Conservation (phyloP, 805 yeast species). For the Danielozyma ontarioensis region DNA sequence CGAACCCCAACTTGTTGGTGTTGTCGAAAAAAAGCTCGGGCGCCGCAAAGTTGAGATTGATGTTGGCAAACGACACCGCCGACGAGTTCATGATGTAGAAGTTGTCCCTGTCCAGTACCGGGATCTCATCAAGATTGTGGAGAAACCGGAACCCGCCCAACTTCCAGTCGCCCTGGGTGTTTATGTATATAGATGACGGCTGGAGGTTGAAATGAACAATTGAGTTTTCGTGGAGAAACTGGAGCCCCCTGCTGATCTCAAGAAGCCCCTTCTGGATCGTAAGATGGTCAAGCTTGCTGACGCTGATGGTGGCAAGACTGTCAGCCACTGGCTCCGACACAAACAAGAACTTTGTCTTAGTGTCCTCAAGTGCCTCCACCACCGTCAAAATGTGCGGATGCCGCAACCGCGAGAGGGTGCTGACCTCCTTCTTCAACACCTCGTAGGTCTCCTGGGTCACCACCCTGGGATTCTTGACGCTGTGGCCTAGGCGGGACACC, state of each 20-base stretch:
- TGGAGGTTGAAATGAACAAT: constrained; percentile 72
- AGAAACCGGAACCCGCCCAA: constrained; percentile 60
- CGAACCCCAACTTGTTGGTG: constrained; percentile 49
- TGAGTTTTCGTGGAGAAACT: constrained; percentile 72
- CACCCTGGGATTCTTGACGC: constrained; percentile 42
- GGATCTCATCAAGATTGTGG: constrained; percentile 46
- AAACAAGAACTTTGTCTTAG: constrained; percentile 69
- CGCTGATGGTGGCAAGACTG: constrained; percentile 38
- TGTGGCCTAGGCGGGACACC: constrained; percentile 34
- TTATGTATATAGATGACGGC: constrained; percentile 73
- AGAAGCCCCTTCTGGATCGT: constrained; percentile 78
- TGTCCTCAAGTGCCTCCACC: constrained; percentile 86
- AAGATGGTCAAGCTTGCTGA: constrained; percentile 53
- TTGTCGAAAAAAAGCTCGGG: constrained; percentile 74
- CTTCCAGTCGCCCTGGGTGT: constrained; percentile 91
- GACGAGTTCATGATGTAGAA: constrained; percentile 72
- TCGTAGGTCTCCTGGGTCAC: constrained; percentile 60
- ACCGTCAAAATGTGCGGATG: constrained; percentile 86
- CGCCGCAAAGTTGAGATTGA: constrained; percentile 71
- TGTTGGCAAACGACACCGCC: constrained; percentile 70
- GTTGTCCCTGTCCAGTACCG: constrained; percentile 46
- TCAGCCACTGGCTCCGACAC: constrained; percentile 77
- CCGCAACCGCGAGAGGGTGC: constrained; percentile 70
- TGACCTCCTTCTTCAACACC: constrained; percentile 60
- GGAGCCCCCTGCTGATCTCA: constrained; percentile 71